Conservation (phyloP, 1,284 basidiomycete genomes). For the Irpex rosettiformis region DNA sequence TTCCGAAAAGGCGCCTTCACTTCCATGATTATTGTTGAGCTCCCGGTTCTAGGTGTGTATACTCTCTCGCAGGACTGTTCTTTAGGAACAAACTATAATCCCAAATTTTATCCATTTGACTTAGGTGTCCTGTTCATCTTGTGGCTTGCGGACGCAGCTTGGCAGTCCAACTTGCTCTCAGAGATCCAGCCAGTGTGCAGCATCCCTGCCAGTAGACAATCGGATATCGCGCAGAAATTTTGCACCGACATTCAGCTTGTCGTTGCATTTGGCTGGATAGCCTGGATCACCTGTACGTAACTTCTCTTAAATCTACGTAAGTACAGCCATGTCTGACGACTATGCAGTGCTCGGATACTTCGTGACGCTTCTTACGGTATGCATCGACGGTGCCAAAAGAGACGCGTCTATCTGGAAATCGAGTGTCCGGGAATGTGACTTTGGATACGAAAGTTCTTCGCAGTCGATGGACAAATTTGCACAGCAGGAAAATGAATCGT, state of each 20-base stretch:
- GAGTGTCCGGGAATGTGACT: slow-evolving; percentile 12
- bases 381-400: slow-evolving; percentile 8
- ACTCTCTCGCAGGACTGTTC: not conserved
- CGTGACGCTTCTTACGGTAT: slow-evolving; percentile 7
- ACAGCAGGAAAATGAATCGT: not conserved
- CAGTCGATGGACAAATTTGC: not conserved
- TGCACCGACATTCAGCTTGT: slow-evolving; percentile 12
- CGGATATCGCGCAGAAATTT: slow-evolving; percentile 2
- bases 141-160: slow-evolving; percentile 14
- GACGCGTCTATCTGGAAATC: slow-evolving; percentile 13
- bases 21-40: slow-evolving; percentile 26
- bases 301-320: not conserved
- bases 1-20: slow-evolving; percentile 23
- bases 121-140: slow-evolving; percentile 13
- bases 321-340: not conserved
- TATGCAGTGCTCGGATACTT: slow-evolving; percentile 11
- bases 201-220: not conserved
- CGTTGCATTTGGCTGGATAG: slow-evolving; percentile 15
- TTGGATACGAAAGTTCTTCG: slow-evolving; percentile 6
- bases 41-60: slow-evolving; percentile 24
- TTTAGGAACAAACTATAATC: not conserved
- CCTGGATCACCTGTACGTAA: slow-evolving; percentile 11
- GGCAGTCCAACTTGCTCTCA: slow-evolving; percentile 6
- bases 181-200: slow-evolving; percentile 8
- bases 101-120: not conserved